phyloP scores from a whole-genome alignment of 2,329 filamentous ascomycete genomes.

The Neofusicoccum sp. region DNA sequence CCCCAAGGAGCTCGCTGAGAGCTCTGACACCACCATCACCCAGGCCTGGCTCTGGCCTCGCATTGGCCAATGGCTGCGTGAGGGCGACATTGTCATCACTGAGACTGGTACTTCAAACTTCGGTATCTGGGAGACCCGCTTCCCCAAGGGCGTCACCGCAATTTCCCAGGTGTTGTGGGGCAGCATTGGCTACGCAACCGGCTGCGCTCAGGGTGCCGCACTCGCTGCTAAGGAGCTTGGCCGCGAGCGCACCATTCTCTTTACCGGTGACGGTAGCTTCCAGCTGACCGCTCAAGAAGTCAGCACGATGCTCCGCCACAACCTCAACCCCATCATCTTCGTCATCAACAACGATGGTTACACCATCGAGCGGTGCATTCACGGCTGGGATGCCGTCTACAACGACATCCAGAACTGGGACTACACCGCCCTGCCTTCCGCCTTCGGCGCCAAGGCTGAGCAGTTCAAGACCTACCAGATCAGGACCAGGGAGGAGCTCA shows the following conservation, averaged over 20 bases:
- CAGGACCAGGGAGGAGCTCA: conserved; percentile 69
- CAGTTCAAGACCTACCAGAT: conserved; percentile 66
- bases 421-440: conserved; percentile 67
- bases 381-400: conserved; percentile 77
- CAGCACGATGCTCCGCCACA: conserved; percentile 78
- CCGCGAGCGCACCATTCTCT: conserved; percentile 70
- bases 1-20: conserved; percentile 37
- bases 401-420: conserved; percentile 81
- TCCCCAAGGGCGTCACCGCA: conserved; percentile 75
- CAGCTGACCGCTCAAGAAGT: conserved; percentile 84
- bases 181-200: conserved; percentile 67
- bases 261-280: conserved; percentile 87
- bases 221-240: conserved; percentile 70
- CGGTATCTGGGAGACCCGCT: conserved; percentile 82
- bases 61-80: conserved; percentile 70
- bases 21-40: conserved; percentile 54
- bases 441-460: conserved; percentile 65
- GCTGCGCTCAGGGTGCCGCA: conserved; percentile 68
- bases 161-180: conserved; percentile 79
- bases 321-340: conserved; percentile 78
- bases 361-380: conserved; percentile 87
- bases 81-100: conserved; percentile 77
- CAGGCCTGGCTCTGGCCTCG: conserved; percentile 79
- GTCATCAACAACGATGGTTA: conserved; percentile 87
- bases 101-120: conserved; percentile 90